A percentile compares a stretch with the other conserved stretches of the same genome.
Conservation (phyloP, 2,329 filamentous ascomycete genomes). For the Plenodomus tracheiphilus region DNA sequence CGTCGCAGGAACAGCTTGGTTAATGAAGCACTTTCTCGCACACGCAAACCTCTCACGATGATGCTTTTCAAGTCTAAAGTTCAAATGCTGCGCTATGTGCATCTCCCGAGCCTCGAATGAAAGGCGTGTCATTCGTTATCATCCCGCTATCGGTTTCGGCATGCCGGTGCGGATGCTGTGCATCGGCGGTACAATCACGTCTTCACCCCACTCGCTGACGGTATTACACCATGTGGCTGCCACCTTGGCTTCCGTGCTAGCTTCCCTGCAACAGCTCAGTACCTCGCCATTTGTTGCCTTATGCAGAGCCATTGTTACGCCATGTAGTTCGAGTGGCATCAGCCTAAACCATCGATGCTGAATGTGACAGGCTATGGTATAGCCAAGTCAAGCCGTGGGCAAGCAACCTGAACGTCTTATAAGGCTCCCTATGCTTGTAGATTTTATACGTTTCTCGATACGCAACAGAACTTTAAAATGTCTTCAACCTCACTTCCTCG, state of each 20-base stretch:
- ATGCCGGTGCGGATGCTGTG: conserved; percentile 5
- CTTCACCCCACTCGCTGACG: conserved; percentile 39
- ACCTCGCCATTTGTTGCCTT: neutral
- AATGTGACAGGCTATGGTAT: too few relatives aligned
- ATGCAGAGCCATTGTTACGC: neutral
- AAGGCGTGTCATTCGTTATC: conserved; percentile 11
- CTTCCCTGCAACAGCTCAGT: conserved; percentile 8
- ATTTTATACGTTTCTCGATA: too few relatives aligned
- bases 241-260: conserved; percentile 14
- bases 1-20: conserved; percentile 3
- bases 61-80: conserved; percentile 7
- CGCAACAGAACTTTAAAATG: conserved; percentile 1
- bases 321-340: too few relatives aligned
- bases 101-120: neutral
- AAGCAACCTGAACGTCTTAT: too few relatives aligned
- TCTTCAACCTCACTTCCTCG: conserved; percentile 8
- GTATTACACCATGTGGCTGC: conserved; percentile 19
- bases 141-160: conserved; percentile 13
- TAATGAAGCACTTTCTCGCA: neutral
- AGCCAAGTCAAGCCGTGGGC: too few relatives aligned
- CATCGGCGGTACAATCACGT: conserved; percentile 26
- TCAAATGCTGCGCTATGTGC: neutral
- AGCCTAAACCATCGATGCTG: too few relatives aligned
- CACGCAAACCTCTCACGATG: neutral
- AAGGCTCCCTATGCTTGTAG: too few relatives aligned